Conservation (phyloP, 2,329 filamentous ascomycete genomes). For the Microsporum audouinii region DNA sequence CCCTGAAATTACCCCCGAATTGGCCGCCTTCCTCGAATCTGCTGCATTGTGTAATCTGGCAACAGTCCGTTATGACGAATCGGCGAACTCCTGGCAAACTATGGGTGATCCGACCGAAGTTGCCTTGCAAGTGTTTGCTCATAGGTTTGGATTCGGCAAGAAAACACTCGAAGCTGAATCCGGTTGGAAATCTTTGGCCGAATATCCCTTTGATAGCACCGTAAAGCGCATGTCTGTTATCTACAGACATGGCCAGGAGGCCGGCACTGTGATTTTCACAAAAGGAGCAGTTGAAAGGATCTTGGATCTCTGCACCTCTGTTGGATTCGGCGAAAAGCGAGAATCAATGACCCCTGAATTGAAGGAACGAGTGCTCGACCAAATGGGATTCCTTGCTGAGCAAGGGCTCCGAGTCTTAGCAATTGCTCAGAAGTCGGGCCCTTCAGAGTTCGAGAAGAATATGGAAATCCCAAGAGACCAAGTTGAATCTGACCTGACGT, state of each 20-base stretch:
- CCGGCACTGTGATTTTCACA: constrained; percentile 20
- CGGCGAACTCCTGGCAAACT: constrained; percentile 41
- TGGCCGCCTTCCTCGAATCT: constrained; percentile 43
- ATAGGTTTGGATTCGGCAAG: constrained; percentile 46
- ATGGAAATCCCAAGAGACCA: constrained; percentile 34
- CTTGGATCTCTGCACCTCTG: constrained; percentile 40
- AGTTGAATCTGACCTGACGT: constrained; percentile 45
- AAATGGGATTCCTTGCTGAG: constrained; percentile 46
- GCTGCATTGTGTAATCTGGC: constrained; percentile 47
- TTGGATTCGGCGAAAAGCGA: constrained; percentile 33
- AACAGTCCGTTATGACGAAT: constrained; percentile 35
- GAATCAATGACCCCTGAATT: constrained; percentile 30
- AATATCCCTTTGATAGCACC: constrained; percentile 54
- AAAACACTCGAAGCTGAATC: constrained; percentile 29
- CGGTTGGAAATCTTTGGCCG: constrained; percentile 44
- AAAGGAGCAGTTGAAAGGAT: constrained; percentile 35
- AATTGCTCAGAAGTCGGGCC: constrained; percentile 36
- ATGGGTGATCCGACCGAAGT: constrained; percentile 57
- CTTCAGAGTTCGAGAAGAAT: constrained; percentile 19
- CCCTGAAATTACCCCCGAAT: constrained; percentile 34
- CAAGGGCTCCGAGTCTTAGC: constrained; percentile 52
- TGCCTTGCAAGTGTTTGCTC: constrained; percentile 54
- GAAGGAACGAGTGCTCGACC: constrained; percentile 39
- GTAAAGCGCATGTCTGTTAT: constrained; percentile 58
- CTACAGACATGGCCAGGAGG: constrained; percentile 34